Conservation (phyloP, 2,329 filamentous ascomycete species). For the Colletotrichum lupini region DNA sequence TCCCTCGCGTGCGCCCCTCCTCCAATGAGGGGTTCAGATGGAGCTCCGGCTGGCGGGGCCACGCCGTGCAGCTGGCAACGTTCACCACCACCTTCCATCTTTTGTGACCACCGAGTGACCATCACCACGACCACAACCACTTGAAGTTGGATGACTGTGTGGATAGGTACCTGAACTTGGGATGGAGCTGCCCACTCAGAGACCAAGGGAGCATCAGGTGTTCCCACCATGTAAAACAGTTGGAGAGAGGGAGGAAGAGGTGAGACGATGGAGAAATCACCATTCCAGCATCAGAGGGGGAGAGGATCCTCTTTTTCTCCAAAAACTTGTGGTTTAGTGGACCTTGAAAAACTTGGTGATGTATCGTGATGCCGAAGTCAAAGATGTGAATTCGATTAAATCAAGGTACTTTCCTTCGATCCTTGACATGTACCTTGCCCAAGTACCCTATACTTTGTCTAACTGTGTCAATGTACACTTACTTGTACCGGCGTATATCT, state of each 20-base stretch:
- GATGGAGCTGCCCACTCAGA: neutral
- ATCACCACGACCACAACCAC: no score
- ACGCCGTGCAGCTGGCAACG: neutral
- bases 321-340: neutral
- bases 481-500: neutral
- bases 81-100: neutral
- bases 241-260: neutral
- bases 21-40: slow-evolving; percentile 27
- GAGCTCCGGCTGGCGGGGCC: slow-evolving; percentile 3
- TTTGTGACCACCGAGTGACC: no score
- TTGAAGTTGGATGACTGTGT: neutral
- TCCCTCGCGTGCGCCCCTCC: neutral
- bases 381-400: neutral
- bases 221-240: neutral
- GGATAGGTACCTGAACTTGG: neutral
- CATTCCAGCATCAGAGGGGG: neutral
- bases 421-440: neutral
- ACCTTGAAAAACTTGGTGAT: neutral
- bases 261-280: neutral
- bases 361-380: neutral
- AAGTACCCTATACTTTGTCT: neutral
- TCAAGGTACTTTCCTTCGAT: neutral
- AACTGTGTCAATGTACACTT: neutral
- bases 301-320: slow-evolving; percentile 26
- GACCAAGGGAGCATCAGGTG: neutral